A percentile compares a stretch with the other conserved stretches of the same genome.
These are phyloP conservation scores for Vigna trinervia DNA, from an alignment of 306 rosid species.

Conservation along the genomic window DNA sequence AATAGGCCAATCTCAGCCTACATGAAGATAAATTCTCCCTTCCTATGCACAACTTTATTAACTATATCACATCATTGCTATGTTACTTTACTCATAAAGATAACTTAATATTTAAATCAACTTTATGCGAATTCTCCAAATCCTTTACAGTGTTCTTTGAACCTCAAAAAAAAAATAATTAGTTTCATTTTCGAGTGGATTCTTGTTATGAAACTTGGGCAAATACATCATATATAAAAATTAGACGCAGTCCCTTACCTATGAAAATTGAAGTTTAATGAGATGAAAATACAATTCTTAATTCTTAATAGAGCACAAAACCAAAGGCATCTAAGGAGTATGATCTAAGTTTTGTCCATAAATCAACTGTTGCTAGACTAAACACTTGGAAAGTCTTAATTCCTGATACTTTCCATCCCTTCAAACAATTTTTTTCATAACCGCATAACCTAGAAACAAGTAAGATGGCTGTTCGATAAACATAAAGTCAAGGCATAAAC, in stretches of 20 bases:
- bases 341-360: background rate
- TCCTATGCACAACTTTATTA: background rate
- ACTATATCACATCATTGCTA: slow-evolving; percentile 2
- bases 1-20: background rate
- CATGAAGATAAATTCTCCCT: slow-evolving; percentile 9
- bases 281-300: background rate
- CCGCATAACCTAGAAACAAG: background rate
- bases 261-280: background rate
- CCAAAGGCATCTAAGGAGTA: background rate
- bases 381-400: background rate
- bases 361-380: background rate
- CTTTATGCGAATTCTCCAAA: background rate
- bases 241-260: background rate
- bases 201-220: background rate
- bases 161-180: background rate
- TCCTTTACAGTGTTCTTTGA: background rate
- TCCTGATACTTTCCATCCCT: background rate
- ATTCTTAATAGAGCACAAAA: background rate
- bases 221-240: background rate
- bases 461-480: background rate
- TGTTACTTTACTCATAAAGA: background rate
- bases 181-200: background rate
- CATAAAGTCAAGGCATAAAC: background rate
- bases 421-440: background rate
- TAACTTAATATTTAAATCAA: background rate